Conservation (phyloP, 2,329 filamentous ascomycete genomes). For the Emydomyces testavorans region DNA sequence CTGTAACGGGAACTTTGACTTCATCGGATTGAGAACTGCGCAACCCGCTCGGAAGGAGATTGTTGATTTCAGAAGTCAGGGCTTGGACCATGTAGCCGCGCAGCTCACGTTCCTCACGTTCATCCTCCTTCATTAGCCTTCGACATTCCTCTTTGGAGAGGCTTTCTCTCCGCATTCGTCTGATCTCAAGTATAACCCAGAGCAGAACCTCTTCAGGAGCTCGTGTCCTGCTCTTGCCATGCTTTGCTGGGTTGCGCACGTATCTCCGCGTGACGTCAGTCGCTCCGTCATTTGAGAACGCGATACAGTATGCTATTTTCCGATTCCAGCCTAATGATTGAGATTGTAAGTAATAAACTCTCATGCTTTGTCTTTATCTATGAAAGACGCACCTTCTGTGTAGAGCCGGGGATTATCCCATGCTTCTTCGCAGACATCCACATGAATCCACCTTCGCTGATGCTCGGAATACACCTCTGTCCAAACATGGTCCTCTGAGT, state of each 20-base stretch:
- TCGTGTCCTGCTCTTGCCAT: slow-evolving; percentile 61
- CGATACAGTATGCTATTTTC: slow-evolving; percentile 94
- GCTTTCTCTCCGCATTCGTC: slow-evolving; percentile 68
- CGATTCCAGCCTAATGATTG: slow-evolving; percentile 62
- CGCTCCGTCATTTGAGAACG: slow-evolving; percentile 80
- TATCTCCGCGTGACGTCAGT: slow-evolving; percentile 58
- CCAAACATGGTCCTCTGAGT: slow-evolving; percentile 94
- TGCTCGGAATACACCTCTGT: slow-evolving; percentile 94
- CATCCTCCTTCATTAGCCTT: slow-evolving; percentile 38
- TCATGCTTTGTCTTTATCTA: slow-evolving; percentile 9
- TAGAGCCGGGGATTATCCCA: slow-evolving; percentile 94
- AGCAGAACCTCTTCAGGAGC: slow-evolving; percentile 83
- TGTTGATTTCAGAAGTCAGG: slow-evolving; percentile 36
- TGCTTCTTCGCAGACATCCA: slow-evolving; percentile 84
- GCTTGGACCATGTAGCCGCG: slow-evolving; percentile 37
- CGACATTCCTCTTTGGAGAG: slow-evolving; percentile 59
- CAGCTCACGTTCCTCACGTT: slow-evolving; percentile 39
- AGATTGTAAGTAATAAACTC: slow-evolving; percentile 7
- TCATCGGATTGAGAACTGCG: slow-evolving; percentile 24
- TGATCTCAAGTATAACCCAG: slow-evolving; percentile 86
- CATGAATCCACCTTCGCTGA: slow-evolving; percentile 88
- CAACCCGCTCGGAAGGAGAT: slow-evolving; percentile 30
- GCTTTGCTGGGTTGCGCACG: slow-evolving; percentile 40
- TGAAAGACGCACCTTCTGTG: slow-evolving; percentile 54
- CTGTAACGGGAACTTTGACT: slow-evolving; percentile 32